Evolutionary conservation across 2,329 filamentous ascomycete genomes (phyloP).

Genomic region (Exophiala dermatitidis): DNA sequence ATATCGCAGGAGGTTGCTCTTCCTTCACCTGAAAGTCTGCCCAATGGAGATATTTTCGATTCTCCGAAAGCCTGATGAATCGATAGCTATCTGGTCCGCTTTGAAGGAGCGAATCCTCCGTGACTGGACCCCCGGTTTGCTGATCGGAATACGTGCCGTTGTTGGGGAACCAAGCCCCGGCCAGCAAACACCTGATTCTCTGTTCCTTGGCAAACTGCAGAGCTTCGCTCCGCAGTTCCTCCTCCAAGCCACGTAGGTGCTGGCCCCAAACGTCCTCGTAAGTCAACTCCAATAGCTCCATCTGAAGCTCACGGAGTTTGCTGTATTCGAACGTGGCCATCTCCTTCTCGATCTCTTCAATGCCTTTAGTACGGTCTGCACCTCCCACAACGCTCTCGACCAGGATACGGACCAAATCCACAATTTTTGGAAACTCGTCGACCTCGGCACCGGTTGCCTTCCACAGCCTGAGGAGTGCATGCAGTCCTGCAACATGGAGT

Average conservation of each 20-base stretch:
- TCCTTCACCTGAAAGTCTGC: constrained; percentile 68
- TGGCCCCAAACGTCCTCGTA: constrained; percentile 94
- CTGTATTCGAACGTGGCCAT: constrained; percentile 74
- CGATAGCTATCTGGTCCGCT: constrained; percentile 58
- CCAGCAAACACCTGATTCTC: constrained; percentile 77
- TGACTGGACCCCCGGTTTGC: constrained; percentile 32
- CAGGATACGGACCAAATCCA: constrained; percentile 81
- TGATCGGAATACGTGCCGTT: constrained; percentile 44
- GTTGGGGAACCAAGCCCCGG: constrained; percentile 78
- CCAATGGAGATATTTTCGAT: constrained; percentile 83
- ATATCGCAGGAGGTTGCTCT: constrained; percentile 49
- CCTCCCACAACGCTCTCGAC: constrained; percentile 83
- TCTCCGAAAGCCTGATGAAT: constrained; percentile 83
- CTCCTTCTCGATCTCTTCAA: constrained; percentile 83
- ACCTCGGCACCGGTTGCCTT: constrained; percentile 75
- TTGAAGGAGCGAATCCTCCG: constrained; percentile 32
- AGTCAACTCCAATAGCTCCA: constrained; percentile 81
- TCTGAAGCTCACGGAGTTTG: constrained; percentile 75
- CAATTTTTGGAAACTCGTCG: constrained; percentile 90
- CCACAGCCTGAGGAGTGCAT: constrained; percentile 88
- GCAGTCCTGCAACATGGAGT: constrained; percentile 74
- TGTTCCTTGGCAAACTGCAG: constrained; percentile 97
- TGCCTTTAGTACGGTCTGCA: constrained; percentile 71
- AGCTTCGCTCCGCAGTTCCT: constrained; percentile 84
- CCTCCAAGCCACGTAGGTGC: constrained; percentile 81